phyloP scores from a whole-genome alignment of 257 asterid genomes.

The Solanum appendiculatum region DNA sequence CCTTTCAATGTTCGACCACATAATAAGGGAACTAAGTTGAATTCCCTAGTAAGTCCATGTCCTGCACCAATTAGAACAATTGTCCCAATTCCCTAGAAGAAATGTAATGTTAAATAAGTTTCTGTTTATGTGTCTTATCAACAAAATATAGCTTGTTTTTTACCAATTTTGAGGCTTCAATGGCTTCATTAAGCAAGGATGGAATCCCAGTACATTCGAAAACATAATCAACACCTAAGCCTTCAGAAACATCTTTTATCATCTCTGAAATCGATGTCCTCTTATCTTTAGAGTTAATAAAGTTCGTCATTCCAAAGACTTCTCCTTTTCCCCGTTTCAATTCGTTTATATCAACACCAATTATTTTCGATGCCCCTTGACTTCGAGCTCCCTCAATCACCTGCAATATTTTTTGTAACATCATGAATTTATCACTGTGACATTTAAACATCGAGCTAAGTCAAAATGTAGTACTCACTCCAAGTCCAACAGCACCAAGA shows the following conservation, averaged over 20 bases:
- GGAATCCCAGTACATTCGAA: neutral
- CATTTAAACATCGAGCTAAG: neutral
- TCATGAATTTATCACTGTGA: neutral
- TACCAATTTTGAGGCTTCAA: no score
- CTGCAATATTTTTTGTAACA: constrained; percentile 11
- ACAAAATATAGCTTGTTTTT: neutral
- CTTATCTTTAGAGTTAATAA: neutral
- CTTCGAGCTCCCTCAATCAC: constrained; percentile 49
- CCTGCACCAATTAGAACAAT: constrained; percentile 12
- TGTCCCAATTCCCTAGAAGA: constrained; percentile 21
- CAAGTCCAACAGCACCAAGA: neutral
- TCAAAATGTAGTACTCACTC: neutral
- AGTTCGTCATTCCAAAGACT: constrained; percentile 1
- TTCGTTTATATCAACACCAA: constrained; percentile 60
- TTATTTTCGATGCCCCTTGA: constrained; percentile 47
- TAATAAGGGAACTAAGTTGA: constrained; percentile 39
- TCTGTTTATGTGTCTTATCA: neutral
- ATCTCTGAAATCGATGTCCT: neutral
- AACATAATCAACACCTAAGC: neutral
- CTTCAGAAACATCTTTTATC: neutral
- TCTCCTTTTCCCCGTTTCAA: constrained; percentile 38
- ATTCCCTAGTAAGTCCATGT: constrained; percentile 1
- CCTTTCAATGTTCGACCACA: constrained; percentile 58
- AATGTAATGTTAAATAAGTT: neutral
- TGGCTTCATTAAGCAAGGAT: neutral